phyloP scores from a whole-genome alignment of 495 filamentous ascomycete species.

The Trichocladium antarcticum region DNA sequence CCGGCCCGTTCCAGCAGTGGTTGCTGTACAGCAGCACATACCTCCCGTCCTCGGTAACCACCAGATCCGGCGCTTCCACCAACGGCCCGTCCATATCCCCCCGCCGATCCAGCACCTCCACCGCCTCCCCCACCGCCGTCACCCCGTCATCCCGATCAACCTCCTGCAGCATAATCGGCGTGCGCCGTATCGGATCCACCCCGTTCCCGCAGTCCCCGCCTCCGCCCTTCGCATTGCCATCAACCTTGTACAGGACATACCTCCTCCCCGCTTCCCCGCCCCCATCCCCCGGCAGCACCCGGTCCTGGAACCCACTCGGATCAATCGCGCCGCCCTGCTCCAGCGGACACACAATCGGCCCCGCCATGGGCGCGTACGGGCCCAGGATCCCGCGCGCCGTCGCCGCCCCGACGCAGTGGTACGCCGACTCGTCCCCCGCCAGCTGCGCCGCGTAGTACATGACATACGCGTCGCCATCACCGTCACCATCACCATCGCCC shows the following conservation, averaged over 20 bases:
- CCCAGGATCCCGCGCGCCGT: slow-evolving; percentile 33
- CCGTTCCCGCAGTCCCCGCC: slow-evolving; percentile 49
- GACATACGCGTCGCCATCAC: slow-evolving; percentile 31
- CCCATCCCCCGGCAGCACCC: background rate
- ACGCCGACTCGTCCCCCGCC: slow-evolving; percentile 17
- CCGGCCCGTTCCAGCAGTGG: slow-evolving; percentile 41
- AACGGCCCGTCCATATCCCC: slow-evolving; percentile 44
- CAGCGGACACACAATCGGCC: slow-evolving; percentile 42
- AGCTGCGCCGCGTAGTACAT: slow-evolving; percentile 50
- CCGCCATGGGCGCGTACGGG: slow-evolving; percentile 38
- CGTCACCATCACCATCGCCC: slow-evolving; percentile 41
- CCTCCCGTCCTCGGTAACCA: slow-evolving; percentile 30
- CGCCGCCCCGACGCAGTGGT: slow-evolving; percentile 49
- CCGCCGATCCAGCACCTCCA: slow-evolving; percentile 45
- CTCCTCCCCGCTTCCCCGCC: slow-evolving; percentile 25
- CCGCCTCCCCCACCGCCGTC: slow-evolving; percentile 39
- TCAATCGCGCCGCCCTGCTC: slow-evolving; percentile 50
- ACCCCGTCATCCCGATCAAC: slow-evolving; percentile 39
- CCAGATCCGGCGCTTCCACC: slow-evolving; percentile 50
- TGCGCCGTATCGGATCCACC: slow-evolving; percentile 36
- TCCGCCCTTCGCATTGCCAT: slow-evolving; percentile 49
- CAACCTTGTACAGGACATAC: slow-evolving; percentile 52
- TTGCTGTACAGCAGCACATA: slow-evolving; percentile 54
- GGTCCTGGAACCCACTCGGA: slow-evolving; percentile 41
- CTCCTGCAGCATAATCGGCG: slow-evolving; percentile 51